Evolutionary conservation across 208 protist species (phyloP).

Genomic region (Crithidia fasciculata): DNA sequence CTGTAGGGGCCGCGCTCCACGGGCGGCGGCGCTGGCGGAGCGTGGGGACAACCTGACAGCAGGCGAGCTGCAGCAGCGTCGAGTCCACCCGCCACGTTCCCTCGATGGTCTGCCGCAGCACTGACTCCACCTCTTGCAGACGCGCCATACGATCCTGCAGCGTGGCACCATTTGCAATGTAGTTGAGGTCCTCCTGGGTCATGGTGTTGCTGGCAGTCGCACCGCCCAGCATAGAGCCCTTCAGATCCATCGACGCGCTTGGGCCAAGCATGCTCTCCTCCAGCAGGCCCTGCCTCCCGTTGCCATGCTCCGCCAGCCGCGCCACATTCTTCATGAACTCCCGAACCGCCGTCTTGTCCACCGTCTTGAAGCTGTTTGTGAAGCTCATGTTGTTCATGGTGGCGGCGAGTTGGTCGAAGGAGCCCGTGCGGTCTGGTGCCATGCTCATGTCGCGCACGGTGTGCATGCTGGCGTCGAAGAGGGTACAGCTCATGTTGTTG

Average conservation of each 20-base stretch:
- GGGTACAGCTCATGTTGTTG: constrained; percentile 32
- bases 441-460: constrained; percentile 57
- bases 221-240: constrained; percentile 1
- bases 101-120: constrained; percentile 60
- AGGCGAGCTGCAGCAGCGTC: constrained; percentile 60
- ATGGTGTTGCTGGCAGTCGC: constrained; percentile 13
- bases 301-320: constrained; percentile 37
- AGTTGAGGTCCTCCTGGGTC: constrained; percentile 42
- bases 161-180: constrained; percentile 52
- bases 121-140: constrained; percentile 69
- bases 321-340: constrained; percentile 57
- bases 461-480: constrained; percentile 60
- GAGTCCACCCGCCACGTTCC: constrained; percentile 65
- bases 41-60: constrained; percentile 70
- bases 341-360: constrained; percentile 51
- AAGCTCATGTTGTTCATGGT: constrained; percentile 66
- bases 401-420: constrained; percentile 16
- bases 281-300: constrained; percentile 36
- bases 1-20: constrained; percentile 19
- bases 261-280: constrained; percentile 52
- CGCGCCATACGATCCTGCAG: constrained; percentile 48
- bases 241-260: neutral
- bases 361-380: constrained; percentile 74
- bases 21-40: constrained; percentile 52
- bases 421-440: constrained; percentile 9